A percentile compares a stretch with the other conserved stretches of the same genome.
phyloP scores from a whole-genome alignment of 768 basidiomycete genomes.

The Lentinula raphanica region DNA sequence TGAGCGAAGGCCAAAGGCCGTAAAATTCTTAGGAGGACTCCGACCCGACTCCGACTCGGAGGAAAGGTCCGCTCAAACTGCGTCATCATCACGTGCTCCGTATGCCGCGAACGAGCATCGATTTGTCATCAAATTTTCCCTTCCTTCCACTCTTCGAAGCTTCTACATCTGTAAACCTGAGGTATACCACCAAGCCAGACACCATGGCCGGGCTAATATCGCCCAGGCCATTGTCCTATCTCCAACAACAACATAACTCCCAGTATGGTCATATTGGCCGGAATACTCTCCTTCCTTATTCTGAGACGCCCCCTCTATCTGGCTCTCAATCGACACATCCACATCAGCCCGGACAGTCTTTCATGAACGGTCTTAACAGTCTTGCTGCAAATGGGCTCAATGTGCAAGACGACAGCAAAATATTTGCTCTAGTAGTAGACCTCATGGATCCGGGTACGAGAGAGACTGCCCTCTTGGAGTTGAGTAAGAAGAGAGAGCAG shows the following conservation, averaged over 20 bases:
- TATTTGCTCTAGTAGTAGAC: conserved; percentile 86
- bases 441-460: conserved; percentile 77
- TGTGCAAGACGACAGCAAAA: conserved; percentile 63
- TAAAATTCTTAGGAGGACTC: too few relatives aligned
- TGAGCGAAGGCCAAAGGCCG: too few relatives aligned
- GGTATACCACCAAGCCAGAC: neutral
- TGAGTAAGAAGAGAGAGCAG: conserved; percentile 98
- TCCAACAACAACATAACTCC: conserved; percentile 47
- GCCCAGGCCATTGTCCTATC: conserved; percentile 57
- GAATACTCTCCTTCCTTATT: conserved; percentile 41
- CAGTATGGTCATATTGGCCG: conserved; percentile 46
- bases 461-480: conserved; percentile 86
- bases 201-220: conserved; percentile 61
- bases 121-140: neutral
- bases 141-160: neutral
- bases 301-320: conserved; percentile 58
- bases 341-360: conserved; percentile 39
- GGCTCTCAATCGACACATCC: conserved; percentile 51
- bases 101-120: neutral
- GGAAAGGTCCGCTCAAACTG: too few relatives aligned
- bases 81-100: neutral
- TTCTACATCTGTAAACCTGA: neutral
- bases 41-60: too few relatives aligned
- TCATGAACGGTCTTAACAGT: conserved; percentile 23
- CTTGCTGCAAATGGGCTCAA: conserved; percentile 14